phyloP scores from a whole-genome alignment of 2,329 filamentous ascomycete genomes.

The Scedosporium minutisporum region DNA sequence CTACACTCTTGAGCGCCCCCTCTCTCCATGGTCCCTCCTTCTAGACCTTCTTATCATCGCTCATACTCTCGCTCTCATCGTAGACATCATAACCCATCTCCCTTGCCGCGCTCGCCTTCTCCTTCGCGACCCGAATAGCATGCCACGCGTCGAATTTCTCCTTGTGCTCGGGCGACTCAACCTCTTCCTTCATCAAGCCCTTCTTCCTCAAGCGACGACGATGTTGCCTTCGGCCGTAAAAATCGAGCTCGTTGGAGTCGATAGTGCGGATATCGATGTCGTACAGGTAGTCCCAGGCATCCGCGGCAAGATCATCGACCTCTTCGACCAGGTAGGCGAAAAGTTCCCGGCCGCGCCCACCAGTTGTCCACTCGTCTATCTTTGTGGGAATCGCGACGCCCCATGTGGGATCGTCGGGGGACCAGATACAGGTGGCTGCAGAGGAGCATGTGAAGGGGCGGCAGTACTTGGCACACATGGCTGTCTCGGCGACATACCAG shows the following conservation, averaged over 20 bases:
- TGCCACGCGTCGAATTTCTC: conserved; percentile 36
- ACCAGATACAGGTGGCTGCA: conserved; percentile 41
- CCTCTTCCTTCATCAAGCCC: conserved; percentile 28
- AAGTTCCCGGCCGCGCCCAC: conserved; percentile 35
- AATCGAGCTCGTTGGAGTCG: conserved; percentile 32
- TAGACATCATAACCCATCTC: conserved; percentile 30
- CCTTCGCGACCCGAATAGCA: conserved; percentile 26
- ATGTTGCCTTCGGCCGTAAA: conserved; percentile 37
- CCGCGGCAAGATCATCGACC: conserved; percentile 35
- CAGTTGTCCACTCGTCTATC: conserved; percentile 50
- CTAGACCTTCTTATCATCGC: conserved; percentile 1
- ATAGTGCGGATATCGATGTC: conserved; percentile 34
- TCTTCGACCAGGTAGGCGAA: conserved; percentile 30
- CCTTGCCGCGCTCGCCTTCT: conserved; percentile 27
- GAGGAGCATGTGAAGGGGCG: conserved; percentile 39
- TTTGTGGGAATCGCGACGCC: conserved; percentile 53
- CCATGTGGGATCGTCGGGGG: conserved; percentile 48
- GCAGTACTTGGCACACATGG: conserved; percentile 45
- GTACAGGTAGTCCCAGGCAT: conserved; percentile 34
- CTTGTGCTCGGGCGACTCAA: conserved; percentile 28
- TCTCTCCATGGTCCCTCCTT: background rate
- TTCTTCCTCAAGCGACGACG: conserved; percentile 40
- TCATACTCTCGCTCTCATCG: conserved; percentile 18
- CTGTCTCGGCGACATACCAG: conserved; percentile 47
- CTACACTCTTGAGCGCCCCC: background rate